phyloP scores from a whole-genome alignment of 164 flowering plant genomes.

The Umbilicus rupestris region DNA sequence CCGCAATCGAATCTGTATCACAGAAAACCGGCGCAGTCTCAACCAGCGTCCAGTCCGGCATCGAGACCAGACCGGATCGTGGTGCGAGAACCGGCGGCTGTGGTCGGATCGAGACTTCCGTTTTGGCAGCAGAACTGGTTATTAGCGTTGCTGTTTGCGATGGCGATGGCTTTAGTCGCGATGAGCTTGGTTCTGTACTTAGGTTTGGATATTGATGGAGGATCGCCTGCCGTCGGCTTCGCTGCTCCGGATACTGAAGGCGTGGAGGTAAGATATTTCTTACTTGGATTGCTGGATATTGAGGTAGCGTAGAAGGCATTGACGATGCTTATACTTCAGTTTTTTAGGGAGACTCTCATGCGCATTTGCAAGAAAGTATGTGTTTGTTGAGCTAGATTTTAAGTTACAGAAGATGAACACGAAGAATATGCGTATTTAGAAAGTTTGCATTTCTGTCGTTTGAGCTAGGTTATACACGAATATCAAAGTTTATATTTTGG shows the following conservation, averaged over 20 bases:
- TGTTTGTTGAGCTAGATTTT: background rate
- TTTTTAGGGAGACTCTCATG: background rate
- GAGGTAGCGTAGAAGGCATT: background rate
- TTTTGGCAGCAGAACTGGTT: constrained; percentile 92
- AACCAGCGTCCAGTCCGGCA: constrained; percentile 21
- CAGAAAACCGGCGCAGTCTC: constrained; percentile 26
- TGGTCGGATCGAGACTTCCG: constrained; percentile 31
- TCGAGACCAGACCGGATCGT: constrained; percentile 28
- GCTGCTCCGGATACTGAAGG: constrained; percentile 50
- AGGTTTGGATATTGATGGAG: constrained; percentile 49
- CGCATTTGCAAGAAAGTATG: too few species aligned
- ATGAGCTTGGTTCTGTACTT: constrained; percentile 63
- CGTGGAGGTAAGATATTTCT: constrained; percentile 46
- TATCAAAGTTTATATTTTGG: too few species aligned
- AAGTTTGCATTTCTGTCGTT: background rate
- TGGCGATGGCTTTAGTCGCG: constrained; percentile 65
- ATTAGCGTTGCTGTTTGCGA: constrained; percentile 43
- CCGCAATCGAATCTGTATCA: constrained; percentile 22
- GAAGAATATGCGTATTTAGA: background rate
- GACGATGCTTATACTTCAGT: background rate
- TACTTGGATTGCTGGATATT: too few species aligned
- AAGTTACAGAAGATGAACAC: background rate
- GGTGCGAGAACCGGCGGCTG: constrained; percentile 26
- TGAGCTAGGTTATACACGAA: background rate
- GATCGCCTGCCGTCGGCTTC: constrained; percentile 36